These are phyloP conservation scores for Microcyclospora pomicola DNA, from an alignment of 2,329 filamentous ascomycete genomes.

Conservation along the genomic window DNA sequence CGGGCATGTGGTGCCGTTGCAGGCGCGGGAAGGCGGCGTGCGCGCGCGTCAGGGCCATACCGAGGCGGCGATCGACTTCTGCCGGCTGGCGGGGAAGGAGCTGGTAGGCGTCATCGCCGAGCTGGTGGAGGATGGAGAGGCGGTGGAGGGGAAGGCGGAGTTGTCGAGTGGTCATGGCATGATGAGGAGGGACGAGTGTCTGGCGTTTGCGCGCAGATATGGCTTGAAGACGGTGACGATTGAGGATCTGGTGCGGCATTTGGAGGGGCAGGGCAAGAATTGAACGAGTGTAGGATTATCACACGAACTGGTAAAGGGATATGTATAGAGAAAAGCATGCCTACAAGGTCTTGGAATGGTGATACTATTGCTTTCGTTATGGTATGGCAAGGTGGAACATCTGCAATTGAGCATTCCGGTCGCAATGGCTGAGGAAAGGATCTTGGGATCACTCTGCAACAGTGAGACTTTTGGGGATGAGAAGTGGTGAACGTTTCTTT, in stretches of 20 bases:
- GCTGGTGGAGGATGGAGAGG: constrained; percentile 72
- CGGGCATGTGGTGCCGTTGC: constrained; percentile 79
- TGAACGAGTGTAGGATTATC: too few species aligned
- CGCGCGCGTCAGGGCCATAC: constrained; percentile 73
- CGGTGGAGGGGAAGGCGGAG: constrained; percentile 53
- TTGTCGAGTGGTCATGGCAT: constrained; percentile 58
- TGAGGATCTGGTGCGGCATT: constrained; percentile 68
- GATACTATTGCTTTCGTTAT: too few species aligned
- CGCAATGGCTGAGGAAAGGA: too few species aligned
- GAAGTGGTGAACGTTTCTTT: too few species aligned
- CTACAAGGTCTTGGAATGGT: too few species aligned
- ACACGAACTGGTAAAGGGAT: too few species aligned
- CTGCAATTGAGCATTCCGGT: too few species aligned
- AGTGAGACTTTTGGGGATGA: too few species aligned
- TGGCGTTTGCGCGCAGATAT: constrained; percentile 77
- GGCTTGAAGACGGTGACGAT: constrained; percentile 92
- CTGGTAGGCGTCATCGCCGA: constrained; percentile 78
- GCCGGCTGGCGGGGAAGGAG: constrained; percentile 64
- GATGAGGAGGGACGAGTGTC: constrained; percentile 79
- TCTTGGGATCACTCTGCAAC: too few species aligned
- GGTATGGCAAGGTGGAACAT: too few species aligned
- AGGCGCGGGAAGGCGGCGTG: constrained; percentile 67
- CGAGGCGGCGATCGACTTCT: constrained; percentile 86
- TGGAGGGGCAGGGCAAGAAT: constrained; percentile 58
- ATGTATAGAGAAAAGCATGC: too few species aligned